Evolutionary conservation across 2,329 filamentous ascomycete genomes (phyloP).

Genomic region (Aureobasidium sp.): DNA sequence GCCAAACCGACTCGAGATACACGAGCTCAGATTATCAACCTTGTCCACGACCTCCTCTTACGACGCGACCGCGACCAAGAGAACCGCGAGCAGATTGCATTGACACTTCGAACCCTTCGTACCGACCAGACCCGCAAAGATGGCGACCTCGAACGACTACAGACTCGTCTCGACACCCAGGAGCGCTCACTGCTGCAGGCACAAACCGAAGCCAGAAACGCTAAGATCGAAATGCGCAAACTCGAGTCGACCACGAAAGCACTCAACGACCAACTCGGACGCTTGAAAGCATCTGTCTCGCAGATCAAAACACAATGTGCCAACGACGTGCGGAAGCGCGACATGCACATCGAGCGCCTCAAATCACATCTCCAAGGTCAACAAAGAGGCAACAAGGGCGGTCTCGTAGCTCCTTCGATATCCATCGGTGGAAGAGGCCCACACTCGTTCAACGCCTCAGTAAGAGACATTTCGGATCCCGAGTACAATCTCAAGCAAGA

Average conservation of each 20-base stretch:
- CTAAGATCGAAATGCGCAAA: conserved; percentile 75
- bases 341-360: conserved; percentile 77
- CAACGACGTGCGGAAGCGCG: conserved; percentile 83
- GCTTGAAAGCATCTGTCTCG: conserved; percentile 68
- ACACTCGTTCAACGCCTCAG: conserved; percentile 37
- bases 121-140: conserved; percentile 67
- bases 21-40: conserved; percentile 80
- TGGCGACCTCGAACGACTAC: conserved; percentile 47
- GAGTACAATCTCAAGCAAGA: conserved; percentile 70
- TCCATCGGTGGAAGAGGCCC: conserved; percentile 41
- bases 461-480: conserved; percentile 43
- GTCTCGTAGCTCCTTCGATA: conserved; percentile 37
- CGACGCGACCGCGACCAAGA: conserved; percentile 89
- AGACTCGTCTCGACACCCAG: conserved; percentile 43
- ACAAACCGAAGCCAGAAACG: conserved; percentile 61
- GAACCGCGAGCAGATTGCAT: conserved; percentile 73
- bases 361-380: conserved; percentile 75
- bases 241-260: conserved; percentile 64
- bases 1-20: conserved; percentile 57
- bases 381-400: conserved; percentile 39
- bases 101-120: conserved; percentile 67
- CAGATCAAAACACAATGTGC: conserved; percentile 82
- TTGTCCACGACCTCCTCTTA: conserved; percentile 88
- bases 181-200: conserved; percentile 61
- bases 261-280: conserved; percentile 76